Evolutionary conservation across 139 green algal species (phyloP).

Genomic region (Pleodorina starrii): DNA sequence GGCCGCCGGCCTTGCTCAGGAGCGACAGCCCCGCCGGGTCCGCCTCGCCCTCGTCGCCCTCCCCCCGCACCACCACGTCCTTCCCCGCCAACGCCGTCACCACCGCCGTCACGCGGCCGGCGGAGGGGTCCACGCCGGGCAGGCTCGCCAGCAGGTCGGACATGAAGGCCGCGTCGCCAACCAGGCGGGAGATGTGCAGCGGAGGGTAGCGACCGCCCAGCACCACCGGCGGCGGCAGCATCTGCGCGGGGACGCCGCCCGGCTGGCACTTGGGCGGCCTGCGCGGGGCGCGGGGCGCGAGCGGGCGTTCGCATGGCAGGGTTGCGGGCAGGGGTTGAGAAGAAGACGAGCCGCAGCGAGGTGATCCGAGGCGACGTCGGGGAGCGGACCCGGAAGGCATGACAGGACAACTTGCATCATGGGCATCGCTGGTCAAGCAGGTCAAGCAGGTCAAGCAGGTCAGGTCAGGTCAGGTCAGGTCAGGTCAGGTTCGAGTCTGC

Average conservation of each 20-base stretch:
- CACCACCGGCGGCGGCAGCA: constrained; percentile 29
- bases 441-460: too few relatives aligned
- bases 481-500: too few relatives aligned
- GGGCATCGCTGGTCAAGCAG: too few relatives aligned
- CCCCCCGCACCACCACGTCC: constrained; percentile 14
- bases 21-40: not conserved
- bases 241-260: not conserved
- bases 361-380: too few relatives aligned
- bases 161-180: constrained; percentile 16
- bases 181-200: constrained; percentile 7
- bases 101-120: constrained; percentile 29
- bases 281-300: not conserved
- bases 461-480: too few relatives aligned
- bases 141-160: constrained; percentile 39
- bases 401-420: too few relatives aligned
- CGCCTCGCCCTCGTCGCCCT: not conserved
- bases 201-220: constrained; percentile 47
- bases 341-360: too few relatives aligned
- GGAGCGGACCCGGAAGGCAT: too few relatives aligned
- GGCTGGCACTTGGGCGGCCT: constrained; percentile 25
- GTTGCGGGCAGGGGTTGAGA: too few relatives aligned
- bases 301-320: too few relatives aligned
- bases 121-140: constrained; percentile 21
- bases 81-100: constrained; percentile 41
- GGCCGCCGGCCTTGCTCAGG: not conserved